Evolutionary conservation across 2,329 filamentous ascomycete species (phyloP), one percentile per base, ranked within the genome.

Genomic region (Teratosphaeria destructans): DNA sequence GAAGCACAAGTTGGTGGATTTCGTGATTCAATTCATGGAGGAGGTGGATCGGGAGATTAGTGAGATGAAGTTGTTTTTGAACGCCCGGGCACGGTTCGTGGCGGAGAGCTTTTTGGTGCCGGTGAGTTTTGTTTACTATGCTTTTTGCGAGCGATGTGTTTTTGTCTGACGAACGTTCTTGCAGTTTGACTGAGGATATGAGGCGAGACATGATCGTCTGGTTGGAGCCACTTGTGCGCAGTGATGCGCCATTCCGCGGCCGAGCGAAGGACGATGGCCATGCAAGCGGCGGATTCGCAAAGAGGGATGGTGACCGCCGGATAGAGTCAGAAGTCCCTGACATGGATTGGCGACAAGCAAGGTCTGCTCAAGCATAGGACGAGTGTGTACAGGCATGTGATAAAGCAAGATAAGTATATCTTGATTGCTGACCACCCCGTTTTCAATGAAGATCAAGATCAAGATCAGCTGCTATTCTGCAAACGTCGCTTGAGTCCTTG

Each of bases 11-110:
- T 82, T 99, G 67, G 95, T 99, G 37, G 94, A 99, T 75, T 99
- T 99, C 71, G 95, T 99, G 67, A 96, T 99, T 66, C 87, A 97
- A 72, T 99, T 99, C 72, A 97, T 99, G 93, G 93, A 99, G 76
- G 94, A 99, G 75, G 95, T 99, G 4, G 95, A 99, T 76, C 99
- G 99, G 81, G 94, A 99, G 76, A 99, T 99, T 62, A 97, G 94
- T 3, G 95, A 99, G 78, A 97, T 99, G 94, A 99, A 99, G 83
- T 87, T 99, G 70, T 99, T 99, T 76, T 80, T 99, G 74, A 99
- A 99, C 74, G 92, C 94, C 59, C 84, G 94, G 77, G 94, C 94
- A 74, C 87, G 94, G 81, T 99, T 97, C 73, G 93, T 99, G 57
- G 94, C 94, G 55, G 94, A 99, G 77, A 96, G 94, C 61, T 99